phyloP scores from a whole-genome alignment of 495 filamentous ascomycete genomes.

The Hyphodiscus hymeniophilus region DNA sequence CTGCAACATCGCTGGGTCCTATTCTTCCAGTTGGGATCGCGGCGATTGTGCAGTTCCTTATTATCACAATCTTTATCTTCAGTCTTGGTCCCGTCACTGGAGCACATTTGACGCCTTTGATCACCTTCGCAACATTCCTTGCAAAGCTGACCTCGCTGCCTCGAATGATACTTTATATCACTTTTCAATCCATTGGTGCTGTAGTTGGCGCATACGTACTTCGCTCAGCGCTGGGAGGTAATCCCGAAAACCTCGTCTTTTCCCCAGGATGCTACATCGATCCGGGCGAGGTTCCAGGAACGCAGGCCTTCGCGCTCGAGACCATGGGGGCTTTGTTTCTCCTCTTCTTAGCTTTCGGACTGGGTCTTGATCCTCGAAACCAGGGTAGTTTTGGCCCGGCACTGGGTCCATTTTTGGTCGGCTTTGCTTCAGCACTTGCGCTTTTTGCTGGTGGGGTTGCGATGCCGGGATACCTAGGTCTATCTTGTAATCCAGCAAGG shows the following conservation, averaged over 20 bases:
- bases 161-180: constrained; percentile 35
- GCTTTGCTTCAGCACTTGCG: constrained; percentile 30
- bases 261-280: constrained; percentile 6
- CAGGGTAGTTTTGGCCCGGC: constrained; percentile 34
- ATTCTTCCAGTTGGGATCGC: no score
- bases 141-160: constrained; percentile 35
- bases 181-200: constrained; percentile 31
- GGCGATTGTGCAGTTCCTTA: no score
- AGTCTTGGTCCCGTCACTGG: constrained; percentile 33
- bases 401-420: constrained; percentile 36
- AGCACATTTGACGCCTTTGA: constrained; percentile 37
- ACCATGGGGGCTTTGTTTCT: constrained; percentile 32
- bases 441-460: constrained; percentile 33
- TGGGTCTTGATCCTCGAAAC: constrained; percentile 41
- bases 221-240: constrained; percentile 17
- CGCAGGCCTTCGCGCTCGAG: constrained; percentile 34
- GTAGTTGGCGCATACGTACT: constrained; percentile 29
- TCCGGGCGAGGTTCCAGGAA: constrained; percentile 3
- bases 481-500: constrained; percentile 9
- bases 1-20: no score
- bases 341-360: constrained; percentile 26
- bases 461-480: constrained; percentile 27
- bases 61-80: constrained; percentile 37
- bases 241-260: neutral
- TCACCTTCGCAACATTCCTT: constrained; percentile 39